Base-by-base conservation (phyloP, 106 monocot genomes). In the Phalaenopsis aphrodite region DNA sequence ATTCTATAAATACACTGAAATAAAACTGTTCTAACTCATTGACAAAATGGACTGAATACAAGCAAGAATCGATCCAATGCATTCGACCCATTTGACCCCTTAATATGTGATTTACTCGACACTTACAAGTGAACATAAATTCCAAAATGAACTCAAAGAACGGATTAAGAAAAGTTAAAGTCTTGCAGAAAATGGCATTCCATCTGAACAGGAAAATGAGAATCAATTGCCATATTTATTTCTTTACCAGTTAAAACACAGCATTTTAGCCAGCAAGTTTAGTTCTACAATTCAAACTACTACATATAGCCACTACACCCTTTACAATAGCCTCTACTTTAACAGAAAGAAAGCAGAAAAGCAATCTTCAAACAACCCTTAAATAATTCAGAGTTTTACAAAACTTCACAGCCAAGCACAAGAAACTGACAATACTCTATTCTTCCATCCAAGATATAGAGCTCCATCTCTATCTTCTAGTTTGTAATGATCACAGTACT, bases 391-490 rank as follows among this genome's bases (percentile, higher is more conserved):
- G 61, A 5, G 21, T n/a, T 61, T 61, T n/a, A 21, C 4, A 61
- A 39, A 69, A 19, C 42, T 18, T 88, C 84, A 97, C 65, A 81
- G 84, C 96, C 94, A 97, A 11, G 96, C 96, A 71, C 86, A 92
- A 41, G 96, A 92, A 8, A 86, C 90, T 1, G 90, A 90, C 81
- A 97, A 77, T 71, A 85, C 87, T 81, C 96, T 81, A 66, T 86
- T 88, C 87, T 87, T 92, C 96, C 96, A 97, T 18, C 96, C 96
- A 38, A 97, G 91, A 84, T 90, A 94, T 36, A 97, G 93, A 52
- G 85, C 87, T 2, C 97, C 94, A n/a, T 94, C 97, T 48, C 87
- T 85, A 86, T 97, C 97, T 47, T 85, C 82, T 14, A 94, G 86
- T 81, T 86, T 74, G 58, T 88, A 97, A 80, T 90, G 78, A 42